Evolutionary conservation across 352 stramenopile species (phyloP), one percentile per base, ranked within the genome.

Genomic region (Detonula confervacea): DNA sequence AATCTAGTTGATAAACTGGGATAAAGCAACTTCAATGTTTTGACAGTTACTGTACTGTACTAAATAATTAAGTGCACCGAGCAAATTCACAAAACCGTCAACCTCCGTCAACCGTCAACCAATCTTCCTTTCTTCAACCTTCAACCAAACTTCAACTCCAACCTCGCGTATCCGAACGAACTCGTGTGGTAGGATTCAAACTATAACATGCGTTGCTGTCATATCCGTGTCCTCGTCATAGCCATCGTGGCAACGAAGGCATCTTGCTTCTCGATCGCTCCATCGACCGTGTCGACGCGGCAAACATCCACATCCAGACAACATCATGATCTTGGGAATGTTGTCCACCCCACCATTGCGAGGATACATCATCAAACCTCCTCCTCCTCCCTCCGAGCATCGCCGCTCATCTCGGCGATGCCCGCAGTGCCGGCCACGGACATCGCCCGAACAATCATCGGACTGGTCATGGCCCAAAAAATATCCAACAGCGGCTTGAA

Each of bases 401-500:
- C 62, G 12, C 44, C 52, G 12, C 6, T 60, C 4, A 18, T 47
- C 33, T 70, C 51, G 29, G 9, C 60, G 14, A 60, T 56, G 9
- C 27, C 46, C 4, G 22, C 44, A 9, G n/a, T 16, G 22, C 22
- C 56, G 11, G 33, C 46, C 22, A 37, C 35, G 4, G 68, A 77
- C 6, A 60, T 77, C n/a, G 2, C 42, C 12, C 56, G 68, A 47
- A 70, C 57, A 33, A 37, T 46, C 2, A 0, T 76, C 3, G 73
- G 63, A 14, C 20, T 74, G 6, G 6, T 81, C 0, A 47, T 81
- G 9, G 42, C 73, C 24, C 54, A 37, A 42, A 39, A 30, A 8
- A 65, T 81, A 14, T 73, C 73, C 46, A 51, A 30, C 14, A 39
- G 60, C 16, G 73, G 73, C 24, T 62, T 61, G 14, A 22, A 37